A percentile compares a stretch with the other conserved stretches of the same genome.
These are phyloP conservation scores for Trichoderma orchidacearum DNA, from an alignment of 495 filamentous ascomycete species.

Conservation along the genomic window DNA sequence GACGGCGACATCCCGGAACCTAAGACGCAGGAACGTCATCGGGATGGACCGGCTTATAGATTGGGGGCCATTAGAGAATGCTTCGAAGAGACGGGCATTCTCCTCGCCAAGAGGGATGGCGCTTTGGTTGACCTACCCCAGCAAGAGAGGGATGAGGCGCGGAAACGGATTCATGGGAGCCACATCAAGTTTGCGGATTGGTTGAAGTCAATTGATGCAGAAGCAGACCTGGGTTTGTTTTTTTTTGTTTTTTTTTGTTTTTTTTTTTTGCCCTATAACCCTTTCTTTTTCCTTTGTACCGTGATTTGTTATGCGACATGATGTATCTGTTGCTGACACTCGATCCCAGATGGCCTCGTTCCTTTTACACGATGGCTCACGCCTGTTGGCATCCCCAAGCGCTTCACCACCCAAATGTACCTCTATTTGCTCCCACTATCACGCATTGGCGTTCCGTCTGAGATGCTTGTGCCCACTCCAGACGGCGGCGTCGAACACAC, in stretches of 20 bases:
- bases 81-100: constrained; percentile 88
- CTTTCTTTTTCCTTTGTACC: not conserved
- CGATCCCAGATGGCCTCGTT: constrained; percentile 40
- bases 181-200: constrained; percentile 50
- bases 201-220: constrained; percentile 46
- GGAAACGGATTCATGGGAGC: constrained; percentile 50
- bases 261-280: not conserved
- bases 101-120: constrained; percentile 45
- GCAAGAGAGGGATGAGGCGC: constrained; percentile 45
- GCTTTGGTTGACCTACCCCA: constrained; percentile 42
- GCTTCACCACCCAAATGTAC: constrained; percentile 94
- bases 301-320: not conserved
- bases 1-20: constrained; percentile 47
- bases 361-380: constrained; percentile 93
- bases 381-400: constrained; percentile 50
- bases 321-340: not conserved
- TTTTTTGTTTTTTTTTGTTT: constrained; percentile 3
- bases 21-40: constrained; percentile 37
- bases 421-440: constrained; percentile 76
- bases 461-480: constrained; percentile 40
- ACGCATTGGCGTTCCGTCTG: constrained; percentile 15
- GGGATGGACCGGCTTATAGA: constrained; percentile 55
- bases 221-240: constrained; percentile 47
- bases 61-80: constrained; percentile 76
- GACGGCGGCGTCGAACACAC: constrained; percentile 84